Percentiles rank a stretch among this genome's conserved stretches.
Conservation (phyloP, 768 basidiomycete species). For the Pisolithus albus region DNA sequence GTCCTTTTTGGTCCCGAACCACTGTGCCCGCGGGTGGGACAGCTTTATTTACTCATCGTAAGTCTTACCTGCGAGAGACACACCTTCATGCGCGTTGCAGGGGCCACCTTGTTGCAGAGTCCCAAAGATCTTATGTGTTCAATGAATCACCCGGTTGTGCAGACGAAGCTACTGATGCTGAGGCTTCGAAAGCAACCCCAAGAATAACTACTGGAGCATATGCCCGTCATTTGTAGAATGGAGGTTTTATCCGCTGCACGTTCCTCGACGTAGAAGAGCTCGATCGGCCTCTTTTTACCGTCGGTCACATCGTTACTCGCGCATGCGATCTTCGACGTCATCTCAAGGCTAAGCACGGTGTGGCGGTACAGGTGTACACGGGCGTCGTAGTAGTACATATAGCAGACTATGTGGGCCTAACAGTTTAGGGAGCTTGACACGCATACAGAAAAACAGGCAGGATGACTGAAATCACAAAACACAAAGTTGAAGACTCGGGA, state of each 20-base stretch:
- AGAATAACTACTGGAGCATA: too few species aligned
- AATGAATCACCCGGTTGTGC: constrained; percentile 48
- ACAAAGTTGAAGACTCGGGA: too few species aligned
- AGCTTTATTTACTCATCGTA: too few species aligned
- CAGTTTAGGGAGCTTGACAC: too few species aligned
- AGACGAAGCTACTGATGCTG: constrained; percentile 23
- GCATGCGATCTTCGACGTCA: constrained; percentile 87
- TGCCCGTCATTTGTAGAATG: constrained; percentile 34
- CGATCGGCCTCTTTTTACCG: constrained; percentile 4
- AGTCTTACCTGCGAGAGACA: constrained; percentile 77
- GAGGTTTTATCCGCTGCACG: constrained; percentile 49
- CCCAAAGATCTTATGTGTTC: constrained; percentile 63
- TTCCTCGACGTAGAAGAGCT: constrained; percentile 45
- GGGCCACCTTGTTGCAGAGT: constrained; percentile 65
- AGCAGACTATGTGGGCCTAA: too few species aligned
- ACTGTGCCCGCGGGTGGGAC: too few species aligned
- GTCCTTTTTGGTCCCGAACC: too few species aligned
- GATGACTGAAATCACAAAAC: too few species aligned
- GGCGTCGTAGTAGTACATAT: not conserved
- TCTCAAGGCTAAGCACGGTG: constrained; percentile 59
- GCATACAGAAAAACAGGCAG: too few species aligned
- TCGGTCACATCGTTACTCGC: constrained; percentile 62
- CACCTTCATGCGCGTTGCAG: constrained; percentile 83
- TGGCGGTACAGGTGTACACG: constrained; percentile 32
- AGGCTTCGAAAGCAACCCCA: constrained; percentile 8